Percentiles rank a stretch among this genome's conserved stretches.
Evolutionary conservation across 2,329 filamentous ascomycete species (phyloP).

Genomic region (Exutisphaerella laricina): DNA sequence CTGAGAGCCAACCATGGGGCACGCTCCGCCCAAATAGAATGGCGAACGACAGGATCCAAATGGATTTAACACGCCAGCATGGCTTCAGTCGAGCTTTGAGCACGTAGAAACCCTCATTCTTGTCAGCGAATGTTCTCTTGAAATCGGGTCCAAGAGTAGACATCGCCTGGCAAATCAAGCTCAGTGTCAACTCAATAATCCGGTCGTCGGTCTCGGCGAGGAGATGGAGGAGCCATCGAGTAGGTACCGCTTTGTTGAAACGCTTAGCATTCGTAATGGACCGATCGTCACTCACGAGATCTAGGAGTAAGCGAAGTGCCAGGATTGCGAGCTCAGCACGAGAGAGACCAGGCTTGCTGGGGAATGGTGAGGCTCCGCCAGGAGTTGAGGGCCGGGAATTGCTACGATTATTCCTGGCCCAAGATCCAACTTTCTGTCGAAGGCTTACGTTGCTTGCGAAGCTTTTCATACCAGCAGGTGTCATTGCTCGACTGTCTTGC

Average conservation of each 20-base stretch:
- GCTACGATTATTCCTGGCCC: conserved; percentile 23
- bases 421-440: conserved; percentile 26
- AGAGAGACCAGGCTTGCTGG: conserved; percentile 15
- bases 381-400: conserved; percentile 26
- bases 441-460: conserved; percentile 27
- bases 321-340: conserved; percentile 29
- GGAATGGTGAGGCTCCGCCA: conserved; percentile 13
- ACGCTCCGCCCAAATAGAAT: conserved; percentile 83
- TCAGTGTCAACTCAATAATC: conserved; percentile 72
- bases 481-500: conserved; percentile 53
- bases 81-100: conserved; percentile 74
- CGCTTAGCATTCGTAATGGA: conserved; percentile 44
- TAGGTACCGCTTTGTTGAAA: conserved; percentile 91
- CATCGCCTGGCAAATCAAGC: conserved; percentile 76
- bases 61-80: conserved; percentile 79
- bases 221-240: conserved; percentile 73
- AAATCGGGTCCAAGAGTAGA: conserved; percentile 77
- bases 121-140: conserved; percentile 76
- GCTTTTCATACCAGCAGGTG: conserved; percentile 19
- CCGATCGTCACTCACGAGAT: conserved; percentile 24
- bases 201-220: conserved; percentile 80
- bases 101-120: conserved; percentile 81
- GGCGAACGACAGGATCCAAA: conserved; percentile 86
- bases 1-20: conserved; percentile 63
- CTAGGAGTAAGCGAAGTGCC: conserved; percentile 26